Percentiles rank a stretch among this genome's conserved stretches.
phyloP scores from a whole-genome alignment of 352 stramenopile species.

The Phytophthora tentaculata region DNA sequence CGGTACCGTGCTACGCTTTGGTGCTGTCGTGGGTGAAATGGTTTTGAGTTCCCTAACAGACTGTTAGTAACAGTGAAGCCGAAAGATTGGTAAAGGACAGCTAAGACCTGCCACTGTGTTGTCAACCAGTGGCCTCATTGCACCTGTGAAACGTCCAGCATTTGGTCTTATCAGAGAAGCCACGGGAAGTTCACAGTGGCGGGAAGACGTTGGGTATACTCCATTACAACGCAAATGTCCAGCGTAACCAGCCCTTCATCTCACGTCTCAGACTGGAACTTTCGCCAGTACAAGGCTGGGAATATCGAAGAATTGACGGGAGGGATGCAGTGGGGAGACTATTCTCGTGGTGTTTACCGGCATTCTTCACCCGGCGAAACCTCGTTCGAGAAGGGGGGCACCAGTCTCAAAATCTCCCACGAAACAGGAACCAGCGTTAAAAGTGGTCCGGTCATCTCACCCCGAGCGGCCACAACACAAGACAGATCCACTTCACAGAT shows the following conservation, averaged over 20 bases:
- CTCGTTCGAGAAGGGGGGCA: neutral
- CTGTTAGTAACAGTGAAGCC: neutral
- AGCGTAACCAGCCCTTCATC: conserved; percentile 18
- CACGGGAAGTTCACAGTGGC: neutral
- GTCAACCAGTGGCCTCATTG: neutral
- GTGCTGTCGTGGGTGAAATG: neutral
- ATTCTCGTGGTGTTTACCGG: conserved; percentile 25
- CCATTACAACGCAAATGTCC: conserved; percentile 14
- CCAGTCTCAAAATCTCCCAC: conserved; percentile 25
- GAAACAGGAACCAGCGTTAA: conserved; percentile 8
- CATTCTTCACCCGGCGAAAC: conserved; percentile 4
- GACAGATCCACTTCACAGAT: conserved; percentile 1
- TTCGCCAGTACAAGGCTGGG: conserved; percentile 7
- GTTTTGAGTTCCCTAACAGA: conserved; percentile 1
- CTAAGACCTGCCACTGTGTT: neutral
- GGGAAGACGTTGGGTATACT: neutral
- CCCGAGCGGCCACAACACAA: neutral
- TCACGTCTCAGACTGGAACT: conserved; percentile 18
- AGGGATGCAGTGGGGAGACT: conserved; percentile 20
- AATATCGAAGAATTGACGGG: conserved; percentile 12
- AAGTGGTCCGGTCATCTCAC: neutral
- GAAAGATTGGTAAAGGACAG: conserved; percentile 1
- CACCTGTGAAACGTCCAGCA: neutral
- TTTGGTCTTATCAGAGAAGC: neutral
- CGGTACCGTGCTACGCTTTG: neutral